Percentiles rank a stretch among this genome's conserved stretches.
These are phyloP conservation scores for Zalaria obscura DNA, from an alignment of 2,329 filamentous ascomycete genomes.

Conservation along the genomic window DNA sequence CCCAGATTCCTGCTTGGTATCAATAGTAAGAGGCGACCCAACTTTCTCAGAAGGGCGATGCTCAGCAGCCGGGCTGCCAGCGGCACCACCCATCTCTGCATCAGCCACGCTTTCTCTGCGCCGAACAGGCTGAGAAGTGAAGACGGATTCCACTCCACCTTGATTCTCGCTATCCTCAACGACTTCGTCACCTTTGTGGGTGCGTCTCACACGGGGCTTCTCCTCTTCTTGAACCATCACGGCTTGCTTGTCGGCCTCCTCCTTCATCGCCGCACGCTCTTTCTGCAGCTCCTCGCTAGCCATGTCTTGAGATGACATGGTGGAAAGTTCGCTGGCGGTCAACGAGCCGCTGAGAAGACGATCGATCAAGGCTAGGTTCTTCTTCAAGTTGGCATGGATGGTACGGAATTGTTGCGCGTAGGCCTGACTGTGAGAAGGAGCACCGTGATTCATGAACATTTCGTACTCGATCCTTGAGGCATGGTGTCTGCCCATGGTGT, in stretches of 20 bases:
- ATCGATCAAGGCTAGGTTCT: conserved; percentile 64
- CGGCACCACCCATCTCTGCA: conserved; percentile 9
- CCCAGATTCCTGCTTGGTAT: conserved; percentile 39
- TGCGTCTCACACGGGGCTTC: conserved; percentile 68
- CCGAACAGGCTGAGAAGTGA: conserved; percentile 30
- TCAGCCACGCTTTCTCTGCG: conserved; percentile 23
- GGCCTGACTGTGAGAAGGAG: conserved; percentile 30
- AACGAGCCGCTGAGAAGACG: conserved; percentile 61
- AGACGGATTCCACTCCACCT: conserved; percentile 28
- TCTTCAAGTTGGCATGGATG: conserved; percentile 76
- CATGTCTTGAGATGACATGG: conserved; percentile 82
- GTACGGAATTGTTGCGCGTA: conserved; percentile 57
- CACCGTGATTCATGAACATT: conserved; percentile 41
- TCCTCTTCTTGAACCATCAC: conserved; percentile 60
- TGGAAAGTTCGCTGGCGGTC: conserved; percentile 61
- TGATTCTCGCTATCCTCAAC: conserved; percentile 56
- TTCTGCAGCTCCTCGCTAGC: conserved; percentile 79
- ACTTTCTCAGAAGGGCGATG: conserved; percentile 14
- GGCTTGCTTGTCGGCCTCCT: conserved; percentile 67
- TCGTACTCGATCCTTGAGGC: conserved; percentile 69
- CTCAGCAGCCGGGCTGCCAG: conserved; percentile 1
- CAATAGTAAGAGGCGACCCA: conserved; percentile 7
- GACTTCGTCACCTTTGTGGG: conserved; percentile 89
- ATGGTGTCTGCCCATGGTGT: conserved; percentile 52
- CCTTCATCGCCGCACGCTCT: conserved; percentile 62